Conservation (phyloP, 2,329 filamentous ascomycete genomes). For the Cyanodermella asteris region DNA sequence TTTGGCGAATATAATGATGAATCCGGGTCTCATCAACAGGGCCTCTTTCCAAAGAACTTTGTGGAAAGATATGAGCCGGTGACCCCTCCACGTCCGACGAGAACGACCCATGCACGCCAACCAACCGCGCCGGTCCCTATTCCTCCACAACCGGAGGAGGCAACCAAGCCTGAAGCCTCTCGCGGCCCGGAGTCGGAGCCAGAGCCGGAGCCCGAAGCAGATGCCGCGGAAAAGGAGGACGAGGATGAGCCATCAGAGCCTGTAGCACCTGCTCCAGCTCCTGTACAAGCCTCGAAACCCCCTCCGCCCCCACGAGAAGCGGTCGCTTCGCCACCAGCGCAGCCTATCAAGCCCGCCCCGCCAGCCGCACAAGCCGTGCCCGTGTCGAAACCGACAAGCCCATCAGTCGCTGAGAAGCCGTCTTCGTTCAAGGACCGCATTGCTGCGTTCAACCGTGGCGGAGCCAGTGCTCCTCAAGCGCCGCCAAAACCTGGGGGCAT, state of each 20-base stretch:
- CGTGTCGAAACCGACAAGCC: constrained; percentile 40
- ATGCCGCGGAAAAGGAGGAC: neutral
- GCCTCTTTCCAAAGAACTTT: constrained; percentile 90
- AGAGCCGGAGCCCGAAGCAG: constrained; percentile 7
- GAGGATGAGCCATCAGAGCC: too few relatives aligned
- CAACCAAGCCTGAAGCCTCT: constrained; percentile 9
- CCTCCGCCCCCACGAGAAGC: neutral
- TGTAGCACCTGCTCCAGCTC: neutral
- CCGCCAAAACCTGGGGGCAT: constrained; percentile 65
- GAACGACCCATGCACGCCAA: constrained; percentile 46
- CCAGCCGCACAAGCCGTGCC: constrained; percentile 17
- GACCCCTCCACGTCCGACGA: constrained; percentile 64
- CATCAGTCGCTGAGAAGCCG: constrained; percentile 49
- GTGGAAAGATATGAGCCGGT: constrained; percentile 89
- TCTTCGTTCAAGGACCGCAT: constrained; percentile 72
- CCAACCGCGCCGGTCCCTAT: constrained; percentile 21
- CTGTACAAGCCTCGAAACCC: constrained; percentile 17
- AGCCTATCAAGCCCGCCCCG: constrained; percentile 16
- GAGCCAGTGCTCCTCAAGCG: constrained; percentile 67
- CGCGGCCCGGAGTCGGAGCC: constrained; percentile 15
- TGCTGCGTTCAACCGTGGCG: constrained; percentile 84
- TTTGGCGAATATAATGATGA: constrained; percentile 67
- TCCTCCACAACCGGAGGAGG: constrained; percentile 15
- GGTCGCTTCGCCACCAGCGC: neutral
- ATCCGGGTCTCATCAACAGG: constrained; percentile 51